A percentile compares a stretch with the other conserved stretches of the same genome.
These are phyloP conservation scores for Aureobasidium namibiae DNA, from an alignment of 2,329 filamentous ascomycete species.

Conservation along the genomic window DNA sequence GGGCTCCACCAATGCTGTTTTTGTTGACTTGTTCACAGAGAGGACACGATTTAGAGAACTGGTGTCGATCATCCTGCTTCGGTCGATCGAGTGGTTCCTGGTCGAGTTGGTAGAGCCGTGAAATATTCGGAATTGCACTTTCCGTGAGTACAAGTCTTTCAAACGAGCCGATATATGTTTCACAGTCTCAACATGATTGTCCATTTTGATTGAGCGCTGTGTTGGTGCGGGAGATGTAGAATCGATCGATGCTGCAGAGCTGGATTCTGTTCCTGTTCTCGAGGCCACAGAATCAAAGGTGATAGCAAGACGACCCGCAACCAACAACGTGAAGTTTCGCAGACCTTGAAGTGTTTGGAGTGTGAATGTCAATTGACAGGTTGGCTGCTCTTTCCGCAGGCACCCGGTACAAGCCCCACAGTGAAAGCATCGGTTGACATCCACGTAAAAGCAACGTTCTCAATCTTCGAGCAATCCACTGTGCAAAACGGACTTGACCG, in stretches of 20 bases:
- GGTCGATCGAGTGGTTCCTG: conserved; percentile 36
- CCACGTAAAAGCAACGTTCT: background rate
- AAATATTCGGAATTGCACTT: conserved; percentile 60
- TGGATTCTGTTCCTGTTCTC: background rate
- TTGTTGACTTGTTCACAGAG: conserved; percentile 43
- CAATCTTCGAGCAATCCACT: background rate
- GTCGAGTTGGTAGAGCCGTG: conserved; percentile 74
- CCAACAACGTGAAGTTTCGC: too few relatives aligned
- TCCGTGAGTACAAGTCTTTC: conserved; percentile 40
- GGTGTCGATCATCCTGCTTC: conserved; percentile 50
- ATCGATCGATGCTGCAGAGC: background rate
- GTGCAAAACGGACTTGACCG: too few relatives aligned
- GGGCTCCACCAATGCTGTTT: conserved; percentile 58
- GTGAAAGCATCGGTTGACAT: background rate
- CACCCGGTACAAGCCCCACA: background rate
- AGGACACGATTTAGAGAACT: conserved; percentile 56
- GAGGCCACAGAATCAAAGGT: background rate
- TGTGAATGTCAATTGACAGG: background rate
- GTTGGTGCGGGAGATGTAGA: background rate
- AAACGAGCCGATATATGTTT: conserved; percentile 38
- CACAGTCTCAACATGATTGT: conserved; percentile 37
- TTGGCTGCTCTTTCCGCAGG: background rate
- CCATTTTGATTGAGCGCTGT: conserved; percentile 18
- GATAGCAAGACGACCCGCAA: too few relatives aligned
- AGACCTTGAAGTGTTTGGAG: too few relatives aligned